Evolutionary conservation across 805 yeast genomes (phyloP).

Genomic region (Nakazawaea anatomiae): DNA sequence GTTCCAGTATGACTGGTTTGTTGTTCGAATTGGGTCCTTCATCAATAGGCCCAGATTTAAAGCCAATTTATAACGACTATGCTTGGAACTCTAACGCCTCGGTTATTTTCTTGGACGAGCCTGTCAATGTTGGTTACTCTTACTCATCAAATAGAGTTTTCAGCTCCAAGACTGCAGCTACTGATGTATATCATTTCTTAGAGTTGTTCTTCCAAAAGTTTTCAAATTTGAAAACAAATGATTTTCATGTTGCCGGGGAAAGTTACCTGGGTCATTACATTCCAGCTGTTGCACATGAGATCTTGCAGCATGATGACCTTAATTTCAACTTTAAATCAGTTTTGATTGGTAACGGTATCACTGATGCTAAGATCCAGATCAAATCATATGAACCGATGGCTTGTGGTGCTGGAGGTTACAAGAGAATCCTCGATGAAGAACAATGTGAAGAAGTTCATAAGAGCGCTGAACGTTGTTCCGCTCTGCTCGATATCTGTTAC

Average conservation of each 20-base stretch:
- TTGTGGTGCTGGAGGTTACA: constrained; percentile 83
- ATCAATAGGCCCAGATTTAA: constrained; percentile 51
- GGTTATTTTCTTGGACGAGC: constrained; percentile 83
- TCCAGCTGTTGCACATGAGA: constrained; percentile 82
- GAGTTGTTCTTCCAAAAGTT: constrained; percentile 74
- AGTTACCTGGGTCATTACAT: constrained; percentile 93
- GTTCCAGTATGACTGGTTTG: constrained; percentile 81
- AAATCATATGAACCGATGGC: constrained; percentile 87
- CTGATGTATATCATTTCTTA: constrained; percentile 74
- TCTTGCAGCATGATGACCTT: constrained; percentile 52
- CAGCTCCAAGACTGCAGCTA: constrained; percentile 52
- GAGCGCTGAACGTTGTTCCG: constrained; percentile 68
- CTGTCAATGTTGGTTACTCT: constrained; percentile 78
- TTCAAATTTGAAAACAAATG: constrained; percentile 43
- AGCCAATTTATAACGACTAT: constrained; percentile 64
- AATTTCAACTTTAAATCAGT: constrained; percentile 66
- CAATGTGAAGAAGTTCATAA: constrained; percentile 68
- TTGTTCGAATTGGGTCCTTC: constrained; percentile 86
- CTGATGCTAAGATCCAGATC: constrained; percentile 78
- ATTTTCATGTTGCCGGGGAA: constrained; percentile 89
- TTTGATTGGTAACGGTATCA: constrained; percentile 85
- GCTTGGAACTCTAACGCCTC: constrained; percentile 86
- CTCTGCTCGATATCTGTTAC: constrained; percentile 75
- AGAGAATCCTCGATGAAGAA: constrained; percentile 37
- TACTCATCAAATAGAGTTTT: constrained; percentile 57